Evolutionary conservation across 192 early-diverging fungal genomes (phyloP), one percentile per base, ranked within the genome.

Genomic region (Chytriomyces hyalinus): DNA sequence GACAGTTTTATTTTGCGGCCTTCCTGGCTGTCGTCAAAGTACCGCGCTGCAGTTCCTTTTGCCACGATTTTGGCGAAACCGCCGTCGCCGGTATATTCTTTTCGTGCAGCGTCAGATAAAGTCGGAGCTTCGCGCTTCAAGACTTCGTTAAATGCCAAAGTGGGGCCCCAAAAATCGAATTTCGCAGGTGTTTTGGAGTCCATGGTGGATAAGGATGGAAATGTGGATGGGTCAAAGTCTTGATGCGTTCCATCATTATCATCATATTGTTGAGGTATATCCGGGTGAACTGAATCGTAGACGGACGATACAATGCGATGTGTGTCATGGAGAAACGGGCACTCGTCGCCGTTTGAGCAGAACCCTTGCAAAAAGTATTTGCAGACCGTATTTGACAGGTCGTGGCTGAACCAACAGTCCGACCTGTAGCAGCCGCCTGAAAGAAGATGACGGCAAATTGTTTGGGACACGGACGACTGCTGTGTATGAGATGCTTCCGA

Each of bases 341-440:
- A 88, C 10, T 59, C 11, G 46, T 73, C 63, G 24, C 85, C 87
- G 73, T 84, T 84, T 15, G 62, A 61, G 72, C 87, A 88, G 24
- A 50, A 22, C 10, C 85, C 85, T 22, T 48, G 28, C 57, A 87
- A 43, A 81, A 80, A 87, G 65, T 81, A 88, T 71, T 85, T 88
- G 78, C 87, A 88, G 7, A 84, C 26, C 17, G 79, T 43, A 0
- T 47, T 53, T 22, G 79, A 78, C 13, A 82, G 69, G 50, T 88
- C 87, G 67, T 88, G 87, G 24, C 77, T 81, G 74, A 78, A 88
- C 87, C 87, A 88, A 73, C 87, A 88, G 73, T 88, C 87, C 9
- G 69, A 63, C 24, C 87, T 46, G 24, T 73, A 82, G 70, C 87
- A 88, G 10, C 73, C 48, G 45, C 87, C 87, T 10, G 79, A 73